These are phyloP conservation scores for Tephrocybe sp. DNA, from an alignment of 768 basidiomycete genomes.

Conservation along the genomic window DNA sequence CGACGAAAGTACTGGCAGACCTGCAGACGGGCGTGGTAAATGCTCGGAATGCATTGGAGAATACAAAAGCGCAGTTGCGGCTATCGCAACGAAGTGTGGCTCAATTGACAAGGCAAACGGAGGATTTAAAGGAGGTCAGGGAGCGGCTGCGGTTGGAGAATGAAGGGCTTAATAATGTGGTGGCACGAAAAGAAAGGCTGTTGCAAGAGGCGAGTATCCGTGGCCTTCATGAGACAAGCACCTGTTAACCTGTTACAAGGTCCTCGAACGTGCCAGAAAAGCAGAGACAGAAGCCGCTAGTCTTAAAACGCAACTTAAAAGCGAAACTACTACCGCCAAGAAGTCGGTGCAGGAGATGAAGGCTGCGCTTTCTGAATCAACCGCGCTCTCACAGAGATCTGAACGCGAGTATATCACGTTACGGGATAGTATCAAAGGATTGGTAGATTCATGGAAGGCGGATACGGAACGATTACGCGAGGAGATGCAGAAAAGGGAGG, in stretches of 20 bases:
- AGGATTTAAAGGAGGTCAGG: conserved; percentile 85
- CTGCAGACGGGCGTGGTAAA: conserved; percentile 82
- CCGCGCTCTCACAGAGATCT: conserved; percentile 73
- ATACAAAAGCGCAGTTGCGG: conserved; percentile 80
- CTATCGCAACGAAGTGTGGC: conserved; percentile 83
- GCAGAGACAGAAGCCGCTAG: conserved; percentile 75
- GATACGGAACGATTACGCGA: conserved; percentile 72
- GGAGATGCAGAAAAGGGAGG: conserved; percentile 77
- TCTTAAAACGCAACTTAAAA: conserved; percentile 72
- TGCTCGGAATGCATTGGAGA: conserved; percentile 80
- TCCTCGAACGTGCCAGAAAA: conserved; percentile 82
- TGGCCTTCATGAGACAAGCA: not conserved
- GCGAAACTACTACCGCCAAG: conserved; percentile 71
- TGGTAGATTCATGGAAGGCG: conserved; percentile 71
- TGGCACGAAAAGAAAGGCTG: conserved; percentile 83
- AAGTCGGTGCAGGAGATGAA: conserved; percentile 84
- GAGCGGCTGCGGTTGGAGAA: conserved; percentile 84
- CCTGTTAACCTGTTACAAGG: conserved; percentile 35
- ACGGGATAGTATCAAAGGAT: conserved; percentile 71
- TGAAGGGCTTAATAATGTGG: conserved; percentile 85
- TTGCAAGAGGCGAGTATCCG: conserved; percentile 70
- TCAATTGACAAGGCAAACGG: conserved; percentile 80
- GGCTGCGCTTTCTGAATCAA: conserved; percentile 66
- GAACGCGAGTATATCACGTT: conserved; percentile 83
- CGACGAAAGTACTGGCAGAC: conserved; percentile 86